These are phyloP conservation scores for Scheffersomyces lignosus DNA, from an alignment of 805 yeast species.

Conservation along the genomic window DNA sequence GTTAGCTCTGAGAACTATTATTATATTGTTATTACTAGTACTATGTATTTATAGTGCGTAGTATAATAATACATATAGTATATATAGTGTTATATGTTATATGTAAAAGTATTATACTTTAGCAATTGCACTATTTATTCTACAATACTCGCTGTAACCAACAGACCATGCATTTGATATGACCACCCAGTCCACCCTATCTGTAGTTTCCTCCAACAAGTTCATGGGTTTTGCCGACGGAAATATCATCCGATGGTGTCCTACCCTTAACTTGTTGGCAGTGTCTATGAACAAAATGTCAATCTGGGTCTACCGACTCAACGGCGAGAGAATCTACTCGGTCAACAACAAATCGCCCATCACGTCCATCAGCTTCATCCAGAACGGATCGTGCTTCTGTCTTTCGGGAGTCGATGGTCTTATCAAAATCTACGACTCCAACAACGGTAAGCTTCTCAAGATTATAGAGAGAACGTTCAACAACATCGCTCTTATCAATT, in stretches of 20 bases:
- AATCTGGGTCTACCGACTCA: conserved; percentile 51
- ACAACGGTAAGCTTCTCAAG: conserved; percentile 43
- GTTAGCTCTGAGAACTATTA: no score
- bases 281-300: conserved; percentile 51
- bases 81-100: no score
- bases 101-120: no score
- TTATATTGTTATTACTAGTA: no score
- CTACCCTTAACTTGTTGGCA: conserved; percentile 53
- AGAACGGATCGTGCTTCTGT: conserved; percentile 42
- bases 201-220: conserved; percentile 5
- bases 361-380: conserved; percentile 29
- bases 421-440: conserved; percentile 46
- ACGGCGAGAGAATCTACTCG: conserved; percentile 55
- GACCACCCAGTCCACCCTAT: not conserved
- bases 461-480: conserved; percentile 16
- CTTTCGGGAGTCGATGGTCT: conserved; percentile 45
- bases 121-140: no score
- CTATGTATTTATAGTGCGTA: no score
- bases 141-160: no score
- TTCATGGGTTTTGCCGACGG: conserved; percentile 34
- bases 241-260: conserved; percentile 47
- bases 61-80: no score
- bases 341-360: conserved; percentile 37
- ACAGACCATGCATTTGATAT: not conserved
- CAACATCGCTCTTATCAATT: conserved; percentile 16